Percentiles rank a stretch among this genome's conserved stretches.
Evolutionary conservation across 2,329 filamentous ascomycete genomes (phyloP).

Genomic region (Botrytis medusae): DNA sequence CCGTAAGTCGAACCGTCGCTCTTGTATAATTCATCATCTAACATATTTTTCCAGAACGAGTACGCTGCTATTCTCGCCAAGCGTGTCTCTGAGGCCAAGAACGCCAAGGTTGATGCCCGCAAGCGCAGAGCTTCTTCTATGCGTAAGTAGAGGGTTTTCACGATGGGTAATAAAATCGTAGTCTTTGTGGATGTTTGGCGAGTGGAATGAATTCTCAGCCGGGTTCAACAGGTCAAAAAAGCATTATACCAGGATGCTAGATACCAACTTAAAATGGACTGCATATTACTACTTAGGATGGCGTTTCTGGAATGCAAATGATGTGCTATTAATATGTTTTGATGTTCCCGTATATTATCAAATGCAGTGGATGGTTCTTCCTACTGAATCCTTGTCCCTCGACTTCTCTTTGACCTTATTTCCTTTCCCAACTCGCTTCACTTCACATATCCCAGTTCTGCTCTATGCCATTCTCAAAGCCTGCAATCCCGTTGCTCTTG

Average conservation of each 20-base stretch:
- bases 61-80: slow-evolving; percentile 95
- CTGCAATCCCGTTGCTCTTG: not conserved
- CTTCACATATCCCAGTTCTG: no score
- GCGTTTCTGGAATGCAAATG: slow-evolving; percentile 22
- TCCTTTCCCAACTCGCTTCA: not conserved
- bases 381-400: not conserved
- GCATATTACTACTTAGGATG: slow-evolving; percentile 22
- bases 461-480: not conserved
- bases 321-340: slow-evolving; percentile 12
- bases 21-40: not conserved
- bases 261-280: slow-evolving; percentile 21
- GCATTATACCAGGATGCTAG: slow-evolving; percentile 23
- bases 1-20: slow-evolving; percentile 62
- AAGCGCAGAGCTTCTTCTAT: slow-evolving; percentile 97
- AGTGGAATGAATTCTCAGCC: slow-evolving; percentile 19
- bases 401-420: not conserved
- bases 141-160: slow-evolving; percentile 66
- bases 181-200: slow-evolving; percentile 19
- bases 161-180: slow-evolving; percentile 16
- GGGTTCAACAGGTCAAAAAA: slow-evolving; percentile 18
- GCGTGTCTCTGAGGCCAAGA: slow-evolving; percentile 95
- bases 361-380: not conserved
- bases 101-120: slow-evolving; percentile 87
- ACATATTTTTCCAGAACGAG: slow-evolving; percentile 67
- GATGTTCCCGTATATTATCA: not conserved